A percentile compares a stretch with the other conserved stretches of the same genome.
These are phyloP conservation scores for Neoarthrinium moseri DNA, from an alignment of 2,329 filamentous ascomycete genomes.

Conservation along the genomic window DNA sequence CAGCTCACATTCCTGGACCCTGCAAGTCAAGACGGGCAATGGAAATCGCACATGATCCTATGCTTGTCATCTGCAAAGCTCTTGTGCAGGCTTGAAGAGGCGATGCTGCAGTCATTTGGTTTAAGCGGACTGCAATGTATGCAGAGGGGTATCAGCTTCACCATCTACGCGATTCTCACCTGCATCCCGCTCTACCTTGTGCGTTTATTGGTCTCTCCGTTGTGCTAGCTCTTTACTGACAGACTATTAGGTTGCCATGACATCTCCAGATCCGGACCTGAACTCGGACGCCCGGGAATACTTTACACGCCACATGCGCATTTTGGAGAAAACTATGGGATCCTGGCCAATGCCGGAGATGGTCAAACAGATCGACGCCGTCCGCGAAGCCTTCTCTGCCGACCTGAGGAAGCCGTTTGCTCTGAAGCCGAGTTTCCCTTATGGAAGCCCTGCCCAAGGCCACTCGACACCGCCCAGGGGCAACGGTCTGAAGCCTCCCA, in stretches of 20 bases:
- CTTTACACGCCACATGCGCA: conserved; percentile 91
- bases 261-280: conserved; percentile 86
- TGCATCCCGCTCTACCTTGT: conserved; percentile 94
- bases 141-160: conserved; percentile 92
- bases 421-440: conserved; percentile 83
- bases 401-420: conserved; percentile 84
- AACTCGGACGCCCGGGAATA: conserved; percentile 83
- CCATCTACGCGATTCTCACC: conserved; percentile 87
- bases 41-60: conserved; percentile 85
- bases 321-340: conserved; percentile 80
- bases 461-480: conserved; percentile 62
- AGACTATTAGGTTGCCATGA: conserved; percentile 73
- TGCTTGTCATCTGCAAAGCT: conserved; percentile 84
- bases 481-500: conserved; percentile 49
- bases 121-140: conserved; percentile 83
- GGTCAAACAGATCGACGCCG: conserved; percentile 82
- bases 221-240: conserved; percentile 13
- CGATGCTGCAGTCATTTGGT: conserved; percentile 73
- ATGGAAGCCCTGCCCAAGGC: conserved; percentile 72
- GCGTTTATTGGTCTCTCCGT: conserved; percentile 36
- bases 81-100: conserved; percentile 84
- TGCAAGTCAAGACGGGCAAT: conserved; percentile 66
- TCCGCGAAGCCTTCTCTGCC: conserved; percentile 88
- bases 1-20: conserved; percentile 79
- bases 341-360: conserved; percentile 89